Evolutionary conservation across 805 yeast genomes (phyloP), one percentile per base, ranked within the genome.

Genomic region (Metschnikowia lochheadii): DNA sequence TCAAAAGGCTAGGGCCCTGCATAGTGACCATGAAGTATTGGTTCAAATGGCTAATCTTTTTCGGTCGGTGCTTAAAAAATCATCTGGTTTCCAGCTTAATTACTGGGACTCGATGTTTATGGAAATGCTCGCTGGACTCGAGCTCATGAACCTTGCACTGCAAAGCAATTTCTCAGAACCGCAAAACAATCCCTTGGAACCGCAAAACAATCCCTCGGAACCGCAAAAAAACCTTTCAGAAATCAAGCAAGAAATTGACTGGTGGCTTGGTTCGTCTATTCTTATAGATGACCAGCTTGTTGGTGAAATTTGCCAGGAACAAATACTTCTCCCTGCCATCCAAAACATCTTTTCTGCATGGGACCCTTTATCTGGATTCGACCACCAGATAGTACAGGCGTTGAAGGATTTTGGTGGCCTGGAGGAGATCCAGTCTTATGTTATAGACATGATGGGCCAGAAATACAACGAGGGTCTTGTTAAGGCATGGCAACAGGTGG

Each of bases 181-280:
- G 26, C 26, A 23, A 8, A 26, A 6, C 26, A 23, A 7, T 23
- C 26, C 8, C 21, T 21, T 5, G 10, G 26, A 23, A 23, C 26
- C 26, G 26, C 26, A 23, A 8, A 26, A 8, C 5, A 26, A 8
- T 26, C 29, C 8, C 11, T 8, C 5, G 11, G 11, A 26, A 26
- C 11, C 29, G 29, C 46, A 34, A n/a, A 23, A 15, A 15, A 35
- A 10, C 26, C 29, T 42, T 7, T 18, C 45, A 6, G 45, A 23
- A 14, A 37, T 42, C 32, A 42, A 32, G 38, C 33, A 40, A 21
- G 49, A 46, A 15, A 14, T 57, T 11, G 32, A 46, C n/a, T 51
- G 52, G 43, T 57, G 57, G 60, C 45, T 55, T 20, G 50, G 41
- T 15, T 57, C 60, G 2, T 53, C 56, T 6, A 47, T 49, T 38